Evolutionary conservation across 1,284 basidiomycete species (phyloP).

Genomic region (Polyporus tsugae): DNA sequence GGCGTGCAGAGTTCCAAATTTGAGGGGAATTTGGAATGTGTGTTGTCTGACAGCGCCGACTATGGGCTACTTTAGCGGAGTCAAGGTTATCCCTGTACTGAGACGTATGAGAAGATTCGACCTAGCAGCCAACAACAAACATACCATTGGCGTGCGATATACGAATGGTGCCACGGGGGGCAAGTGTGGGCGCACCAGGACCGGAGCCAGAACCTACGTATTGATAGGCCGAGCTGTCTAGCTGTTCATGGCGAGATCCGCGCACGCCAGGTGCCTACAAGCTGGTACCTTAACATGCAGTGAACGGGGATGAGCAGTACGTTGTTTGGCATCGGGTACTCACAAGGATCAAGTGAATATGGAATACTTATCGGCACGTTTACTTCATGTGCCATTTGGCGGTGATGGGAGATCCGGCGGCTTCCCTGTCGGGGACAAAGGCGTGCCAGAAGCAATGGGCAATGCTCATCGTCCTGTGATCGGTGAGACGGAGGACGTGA

Average conservation of each 20-base stretch:
- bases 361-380: slow-evolving; percentile 1
- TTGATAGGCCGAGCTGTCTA: neutral
- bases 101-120: neutral
- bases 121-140: neutral
- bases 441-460: neutral
- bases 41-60: neutral
- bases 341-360: slow-evolving; percentile 1
- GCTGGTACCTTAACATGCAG: neutral
- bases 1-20: neutral
- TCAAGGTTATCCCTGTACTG: neutral
- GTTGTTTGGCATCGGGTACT: slow-evolving; percentile 1
- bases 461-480: neutral
- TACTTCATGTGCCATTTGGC: neutral
- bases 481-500: neutral
- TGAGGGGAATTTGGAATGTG: neutral
- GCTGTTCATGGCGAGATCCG: neutral
- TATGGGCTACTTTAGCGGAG: neutral
- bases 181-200: neutral
- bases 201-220: neutral
- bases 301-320: slow-evolving; percentile 1
- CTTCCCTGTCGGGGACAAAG: neutral
- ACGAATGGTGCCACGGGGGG: neutral
- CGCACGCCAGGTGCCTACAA: neutral
- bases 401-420: neutral
- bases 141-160: neutral